Evolutionary conservation across 345 rosid genomes (phyloP).

Genomic region (Salix brachista): DNA sequence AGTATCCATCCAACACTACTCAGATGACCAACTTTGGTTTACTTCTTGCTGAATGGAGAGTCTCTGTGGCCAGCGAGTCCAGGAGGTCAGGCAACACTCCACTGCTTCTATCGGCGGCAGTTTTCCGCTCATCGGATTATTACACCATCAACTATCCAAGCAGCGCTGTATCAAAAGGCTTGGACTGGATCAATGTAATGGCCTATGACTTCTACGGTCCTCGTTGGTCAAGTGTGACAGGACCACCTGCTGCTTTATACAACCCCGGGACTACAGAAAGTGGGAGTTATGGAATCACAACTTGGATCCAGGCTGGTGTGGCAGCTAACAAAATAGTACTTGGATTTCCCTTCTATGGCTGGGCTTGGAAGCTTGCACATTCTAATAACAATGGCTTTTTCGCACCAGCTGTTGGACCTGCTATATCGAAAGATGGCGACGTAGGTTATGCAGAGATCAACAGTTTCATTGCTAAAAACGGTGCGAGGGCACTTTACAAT

Average conservation of each 20-base stretch:
- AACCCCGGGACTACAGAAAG: constrained; percentile 2
- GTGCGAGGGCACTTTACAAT: constrained; percentile 2
- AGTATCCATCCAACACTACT: background rate
- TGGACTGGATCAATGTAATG: constrained; percentile 26
- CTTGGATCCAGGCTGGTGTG: constrained; percentile 19
- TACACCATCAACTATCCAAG: constrained; percentile 19
- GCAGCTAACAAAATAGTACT: constrained; percentile 15
- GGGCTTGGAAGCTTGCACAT: constrained; percentile 20
- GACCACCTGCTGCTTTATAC: constrained; percentile 26
- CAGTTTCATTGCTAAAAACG: constrained; percentile 1
- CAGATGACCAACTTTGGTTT: constrained; percentile 19
- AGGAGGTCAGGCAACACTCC: constrained; percentile 11
- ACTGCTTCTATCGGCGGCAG: constrained; percentile 25
- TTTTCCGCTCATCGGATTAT: constrained; percentile 13
- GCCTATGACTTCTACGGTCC: constrained; percentile 26
- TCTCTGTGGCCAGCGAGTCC: constrained; percentile 9
- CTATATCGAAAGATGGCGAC: background rate
- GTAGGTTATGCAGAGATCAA: constrained; percentile 8
- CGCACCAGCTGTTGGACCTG: constrained; percentile 18
- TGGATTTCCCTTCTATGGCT: constrained; percentile 24
- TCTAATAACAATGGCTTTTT: constrained; percentile 15
- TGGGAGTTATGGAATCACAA: constrained; percentile 11
- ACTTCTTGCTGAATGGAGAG: constrained; percentile 34
- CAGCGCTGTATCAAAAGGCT: constrained; percentile 6
- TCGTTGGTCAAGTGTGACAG: constrained; percentile 10